A percentile compares a stretch with the other conserved stretches of the same genome.
phyloP scores from a whole-genome alignment of 306 rosid species.

The Vigna trinervia region DNA sequence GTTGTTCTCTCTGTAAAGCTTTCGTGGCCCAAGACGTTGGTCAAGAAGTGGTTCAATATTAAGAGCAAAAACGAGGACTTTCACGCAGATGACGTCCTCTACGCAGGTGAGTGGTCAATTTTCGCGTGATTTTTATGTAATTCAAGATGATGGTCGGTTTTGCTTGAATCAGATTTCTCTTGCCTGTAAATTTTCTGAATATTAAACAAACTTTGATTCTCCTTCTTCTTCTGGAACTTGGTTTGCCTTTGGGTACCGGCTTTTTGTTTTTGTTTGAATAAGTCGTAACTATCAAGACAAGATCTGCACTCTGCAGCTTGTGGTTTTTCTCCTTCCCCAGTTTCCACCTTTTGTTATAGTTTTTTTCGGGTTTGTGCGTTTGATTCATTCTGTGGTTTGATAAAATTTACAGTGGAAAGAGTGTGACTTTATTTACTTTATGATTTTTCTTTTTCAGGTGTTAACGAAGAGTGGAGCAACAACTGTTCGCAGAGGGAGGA shows the following conservation, averaged over 20 bases:
- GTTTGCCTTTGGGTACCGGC: constrained; percentile 28
- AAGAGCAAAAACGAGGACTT: constrained; percentile 91
- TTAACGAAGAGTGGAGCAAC: constrained; percentile 90
- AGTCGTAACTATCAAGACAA: constrained; percentile 47
- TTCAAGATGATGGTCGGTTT: constrained; percentile 41
- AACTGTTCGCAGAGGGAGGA: constrained; percentile 75
- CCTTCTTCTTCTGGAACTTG: constrained; percentile 44
- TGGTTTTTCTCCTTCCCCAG: constrained; percentile 53
- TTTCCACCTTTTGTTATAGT: constrained; percentile 21
- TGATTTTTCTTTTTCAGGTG: constrained; percentile 78
- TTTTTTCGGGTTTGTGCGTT: constrained; percentile 17
- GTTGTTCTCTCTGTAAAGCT: constrained; percentile 62
- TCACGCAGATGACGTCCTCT: constrained; percentile 80
- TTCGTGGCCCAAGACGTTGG: constrained; percentile 97
- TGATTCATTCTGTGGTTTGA: constrained; percentile 48
- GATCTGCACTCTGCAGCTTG: constrained; percentile 63
- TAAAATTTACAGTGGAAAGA: constrained; percentile 64
- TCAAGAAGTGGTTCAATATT: constrained; percentile 97
- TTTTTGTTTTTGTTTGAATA: constrained; percentile 40
- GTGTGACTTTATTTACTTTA: constrained; percentile 71
- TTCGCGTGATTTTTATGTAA: constrained; percentile 45
- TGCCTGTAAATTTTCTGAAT: constrained; percentile 32
- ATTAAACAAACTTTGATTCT: constrained; percentile 37
- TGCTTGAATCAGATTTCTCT: constrained; percentile 29
- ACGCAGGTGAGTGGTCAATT: constrained; percentile 62